phyloP scores from a whole-genome alignment of 148 eudicot species.

The Spergularia bocconei region DNA sequence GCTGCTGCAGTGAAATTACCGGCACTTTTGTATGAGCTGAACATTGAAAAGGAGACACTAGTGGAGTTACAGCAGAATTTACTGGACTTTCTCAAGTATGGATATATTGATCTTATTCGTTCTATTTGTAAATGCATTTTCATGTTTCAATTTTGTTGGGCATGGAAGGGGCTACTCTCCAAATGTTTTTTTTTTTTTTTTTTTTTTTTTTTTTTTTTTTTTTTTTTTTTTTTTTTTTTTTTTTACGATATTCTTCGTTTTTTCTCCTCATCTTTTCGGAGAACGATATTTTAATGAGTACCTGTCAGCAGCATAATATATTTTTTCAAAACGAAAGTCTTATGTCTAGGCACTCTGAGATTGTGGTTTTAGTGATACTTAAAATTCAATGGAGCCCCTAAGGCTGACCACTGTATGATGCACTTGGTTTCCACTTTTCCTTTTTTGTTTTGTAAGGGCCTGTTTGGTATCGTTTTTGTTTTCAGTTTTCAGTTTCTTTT shows the following conservation, averaged over 20 bases:
- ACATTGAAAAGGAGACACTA: constrained; percentile 52
- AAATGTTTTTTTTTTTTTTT: background rate
- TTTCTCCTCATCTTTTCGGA: background rate
- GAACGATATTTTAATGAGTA: background rate
- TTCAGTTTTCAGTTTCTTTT: too few relatives aligned
- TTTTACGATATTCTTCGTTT: background rate
- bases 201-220: background rate
- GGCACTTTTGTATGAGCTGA: constrained; percentile 38
- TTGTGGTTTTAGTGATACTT: too few relatives aligned
- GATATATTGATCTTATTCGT: background rate
- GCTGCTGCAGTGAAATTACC: constrained; percentile 67
- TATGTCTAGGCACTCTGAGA: too few relatives aligned
- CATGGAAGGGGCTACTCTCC: background rate
- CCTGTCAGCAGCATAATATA: too few relatives aligned
- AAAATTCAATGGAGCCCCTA: too few relatives aligned
- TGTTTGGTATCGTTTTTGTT: too few relatives aligned
- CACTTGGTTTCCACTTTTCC: too few relatives aligned
- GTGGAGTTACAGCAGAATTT: constrained; percentile 48
- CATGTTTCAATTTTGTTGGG: background rate
- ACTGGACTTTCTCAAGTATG: constrained; percentile 60
- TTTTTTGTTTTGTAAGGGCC: too few relatives aligned
- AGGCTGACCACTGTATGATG: too few relatives aligned
- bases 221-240: background rate
- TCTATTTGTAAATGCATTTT: background rate
- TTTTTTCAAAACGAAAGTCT: too few relatives aligned